Evolutionary conservation across 495 filamentous ascomycete species (phyloP), one percentile per base, ranked within the genome.

Genomic region (Penicillium waksmanii): DNA sequence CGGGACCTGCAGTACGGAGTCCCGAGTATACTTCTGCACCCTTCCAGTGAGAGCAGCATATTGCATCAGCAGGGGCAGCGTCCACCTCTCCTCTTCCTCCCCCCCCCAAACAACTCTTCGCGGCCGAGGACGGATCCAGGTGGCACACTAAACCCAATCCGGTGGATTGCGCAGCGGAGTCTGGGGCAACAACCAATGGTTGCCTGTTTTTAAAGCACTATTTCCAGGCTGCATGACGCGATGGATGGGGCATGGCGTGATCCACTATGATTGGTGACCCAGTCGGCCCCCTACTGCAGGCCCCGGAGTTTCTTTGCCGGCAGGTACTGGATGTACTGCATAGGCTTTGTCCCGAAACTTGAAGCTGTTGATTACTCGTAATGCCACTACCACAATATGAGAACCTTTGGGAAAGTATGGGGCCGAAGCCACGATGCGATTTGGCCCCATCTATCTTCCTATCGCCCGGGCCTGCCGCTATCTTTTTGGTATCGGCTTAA

Each of bases 221-320:
- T 72, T 68, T 66, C 56, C 66, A 67, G 61, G 51, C 31, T 73
- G 70, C 73, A 75, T 77, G 72, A 77, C 72, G 75, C 70, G 67
- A 76, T 70, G 61, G 36, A 65, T 56, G 54, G 47, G 54, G 61
- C 42, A 67, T 70, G 69, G 72, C 64, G 71, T 75, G 67, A 71
- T 73, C 34, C 25, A 13, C 52, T 60, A 59, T 71, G 54, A 70
- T 73, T 72, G 66, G 66, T 35, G 17, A 21, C 38, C 40, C 44
- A 23, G 40, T 40, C 40, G 53, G 56, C 55, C 57, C 56, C 52
- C 55, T 56, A 54, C 65, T 67, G 65, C 65, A 67, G 61, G 64
- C 58, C 62, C 60, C 48, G 61, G 61, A 61, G 58, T 53, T 56
- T 61, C 63, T 56, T 55, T 62, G 61, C 56, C 57, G 57, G 57